phyloP scores from a whole-genome alignment of 139 green algal species.

The Chlorella sp. region DNA sequence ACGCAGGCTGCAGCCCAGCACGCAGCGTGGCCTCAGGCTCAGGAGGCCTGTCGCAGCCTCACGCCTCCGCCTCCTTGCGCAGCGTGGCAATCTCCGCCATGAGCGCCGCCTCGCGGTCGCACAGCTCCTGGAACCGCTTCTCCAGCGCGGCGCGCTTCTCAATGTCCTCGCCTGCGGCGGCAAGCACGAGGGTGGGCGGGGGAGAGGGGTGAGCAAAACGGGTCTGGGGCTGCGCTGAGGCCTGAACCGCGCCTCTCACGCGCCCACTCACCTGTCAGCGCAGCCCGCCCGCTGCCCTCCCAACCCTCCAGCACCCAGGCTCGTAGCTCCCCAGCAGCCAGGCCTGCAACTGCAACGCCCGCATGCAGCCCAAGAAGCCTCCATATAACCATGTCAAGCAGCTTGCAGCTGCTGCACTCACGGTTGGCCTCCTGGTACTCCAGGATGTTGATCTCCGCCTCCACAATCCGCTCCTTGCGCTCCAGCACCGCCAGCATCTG shows the following conservation, averaged over 20 bases:
- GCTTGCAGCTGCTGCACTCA: not conserved
- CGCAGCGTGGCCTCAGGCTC: too few relatives aligned
- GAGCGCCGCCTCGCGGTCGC: slow-evolving; percentile 38
- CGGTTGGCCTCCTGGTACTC: slow-evolving; percentile 26
- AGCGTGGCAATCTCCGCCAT: slow-evolving; percentile 43
- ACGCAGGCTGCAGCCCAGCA: too few relatives aligned
- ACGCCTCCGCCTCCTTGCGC: not conserved
- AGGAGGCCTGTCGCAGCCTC: too few relatives aligned
- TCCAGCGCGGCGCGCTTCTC: slow-evolving; percentile 34
- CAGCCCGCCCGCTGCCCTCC: too few relatives aligned
- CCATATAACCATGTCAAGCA: too few relatives aligned
- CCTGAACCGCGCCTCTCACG: too few relatives aligned
- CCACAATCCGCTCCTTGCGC: slow-evolving; percentile 28
- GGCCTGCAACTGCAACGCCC: too few relatives aligned
- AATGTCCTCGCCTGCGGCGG: slow-evolving; percentile 28
- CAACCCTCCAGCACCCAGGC: too few relatives aligned
- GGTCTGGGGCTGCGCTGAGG: too few relatives aligned
- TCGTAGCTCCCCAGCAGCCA: too few relatives aligned
- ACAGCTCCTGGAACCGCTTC: slow-evolving; percentile 37
- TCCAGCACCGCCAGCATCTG: slow-evolving; percentile 40
- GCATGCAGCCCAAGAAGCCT: too few relatives aligned
- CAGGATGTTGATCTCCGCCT: slow-evolving; percentile 33
- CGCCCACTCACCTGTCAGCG: too few relatives aligned
- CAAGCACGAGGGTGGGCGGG: not conserved
- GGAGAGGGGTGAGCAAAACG: not conserved